Conservation (phyloP, 2,329 filamentous ascomycete species). For the Sporothrix euskadiensis region DNA sequence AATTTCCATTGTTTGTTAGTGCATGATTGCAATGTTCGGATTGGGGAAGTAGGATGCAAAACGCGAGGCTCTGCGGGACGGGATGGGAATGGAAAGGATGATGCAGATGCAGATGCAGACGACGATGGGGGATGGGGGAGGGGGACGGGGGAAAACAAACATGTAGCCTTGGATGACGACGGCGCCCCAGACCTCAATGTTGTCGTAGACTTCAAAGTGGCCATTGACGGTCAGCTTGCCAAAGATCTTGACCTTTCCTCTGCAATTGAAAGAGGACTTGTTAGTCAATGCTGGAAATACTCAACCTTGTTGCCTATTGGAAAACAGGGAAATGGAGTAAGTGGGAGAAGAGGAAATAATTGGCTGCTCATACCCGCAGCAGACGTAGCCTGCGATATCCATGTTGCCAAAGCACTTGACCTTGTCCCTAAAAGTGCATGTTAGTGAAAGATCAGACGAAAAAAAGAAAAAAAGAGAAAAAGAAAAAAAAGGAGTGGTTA, state of each 20-base stretch:
- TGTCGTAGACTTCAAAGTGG: slow-evolving; percentile 45
- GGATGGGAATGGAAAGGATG: background rate
- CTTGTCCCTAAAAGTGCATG: slow-evolving; percentile 40
- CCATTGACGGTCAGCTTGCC: slow-evolving; percentile 50
- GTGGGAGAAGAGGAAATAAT: background rate
- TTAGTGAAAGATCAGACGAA: background rate
- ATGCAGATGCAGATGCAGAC: background rate
- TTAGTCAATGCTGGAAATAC: background rate
- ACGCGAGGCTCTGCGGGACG: background rate
- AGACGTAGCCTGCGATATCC: slow-evolving; percentile 43
- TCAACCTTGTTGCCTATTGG: background rate
- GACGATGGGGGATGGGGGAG: background rate
- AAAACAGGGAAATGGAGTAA: background rate
- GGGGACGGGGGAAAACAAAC: slow-evolving; percentile 38
- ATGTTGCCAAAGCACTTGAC: slow-evolving; percentile 53
- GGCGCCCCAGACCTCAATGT: slow-evolving; percentile 51
- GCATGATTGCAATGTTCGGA: background rate
- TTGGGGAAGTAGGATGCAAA: background rate
- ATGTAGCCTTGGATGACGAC: slow-evolving; percentile 48
- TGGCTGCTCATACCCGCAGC: slow-evolving; percentile 41
- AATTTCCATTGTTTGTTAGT: background rate
- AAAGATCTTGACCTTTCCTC: slow-evolving; percentile 50
- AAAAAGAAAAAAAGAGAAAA: background rate
- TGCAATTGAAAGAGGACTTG: slow-evolving; percentile 29
- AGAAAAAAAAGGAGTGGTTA: background rate